Conservation (phyloP, 108 stramenopile genomes). For the Nitzschia sp. region DNA sequence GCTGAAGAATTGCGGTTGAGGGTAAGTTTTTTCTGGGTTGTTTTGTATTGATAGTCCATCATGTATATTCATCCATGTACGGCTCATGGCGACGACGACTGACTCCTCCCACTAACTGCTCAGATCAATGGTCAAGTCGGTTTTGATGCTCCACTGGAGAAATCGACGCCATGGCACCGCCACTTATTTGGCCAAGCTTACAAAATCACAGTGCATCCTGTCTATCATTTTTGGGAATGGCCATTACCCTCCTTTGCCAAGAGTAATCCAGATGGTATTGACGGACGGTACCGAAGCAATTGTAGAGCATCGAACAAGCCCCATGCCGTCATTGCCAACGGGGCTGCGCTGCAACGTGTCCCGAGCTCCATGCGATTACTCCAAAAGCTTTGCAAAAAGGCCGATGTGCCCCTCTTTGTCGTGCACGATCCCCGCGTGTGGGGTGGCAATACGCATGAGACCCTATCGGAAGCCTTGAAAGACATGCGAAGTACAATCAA, state of each 20-base stretch:
- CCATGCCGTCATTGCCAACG: conserved; percentile 87
- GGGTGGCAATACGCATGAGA: conserved; percentile 69
- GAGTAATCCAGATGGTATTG: conserved; percentile 48
- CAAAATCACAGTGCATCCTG: conserved; percentile 47
- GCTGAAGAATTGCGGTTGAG: conserved; percentile 79
- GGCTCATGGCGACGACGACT: too few species aligned
- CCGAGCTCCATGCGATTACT: conserved; percentile 75
- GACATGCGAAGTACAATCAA: conserved; percentile 68
- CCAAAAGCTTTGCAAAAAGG: conserved; percentile 64
- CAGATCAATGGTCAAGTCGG: conserved; percentile 63
- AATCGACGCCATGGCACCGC: conserved; percentile 42
- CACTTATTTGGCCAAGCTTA: conserved; percentile 55
- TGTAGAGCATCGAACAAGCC: conserved; percentile 83
- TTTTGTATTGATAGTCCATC: too few species aligned
- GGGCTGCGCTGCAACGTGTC: conserved; percentile 79
- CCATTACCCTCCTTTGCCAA: conserved; percentile 52
- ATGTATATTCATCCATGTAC: too few species aligned
- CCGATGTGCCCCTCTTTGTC: conserved; percentile 77
- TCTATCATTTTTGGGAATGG: conserved; percentile 42
- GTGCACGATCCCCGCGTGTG: conserved; percentile 79
- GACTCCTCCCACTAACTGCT: too few species aligned
- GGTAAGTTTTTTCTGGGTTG: conserved; percentile 16
- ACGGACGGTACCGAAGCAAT: conserved; percentile 44
- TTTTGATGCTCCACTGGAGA: conserved; percentile 62
- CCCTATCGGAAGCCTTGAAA: conserved; percentile 52